Evolutionary conservation across 176 grass and related monocot genomes (phyloP).

Genomic region (Carex pumila): DNA sequence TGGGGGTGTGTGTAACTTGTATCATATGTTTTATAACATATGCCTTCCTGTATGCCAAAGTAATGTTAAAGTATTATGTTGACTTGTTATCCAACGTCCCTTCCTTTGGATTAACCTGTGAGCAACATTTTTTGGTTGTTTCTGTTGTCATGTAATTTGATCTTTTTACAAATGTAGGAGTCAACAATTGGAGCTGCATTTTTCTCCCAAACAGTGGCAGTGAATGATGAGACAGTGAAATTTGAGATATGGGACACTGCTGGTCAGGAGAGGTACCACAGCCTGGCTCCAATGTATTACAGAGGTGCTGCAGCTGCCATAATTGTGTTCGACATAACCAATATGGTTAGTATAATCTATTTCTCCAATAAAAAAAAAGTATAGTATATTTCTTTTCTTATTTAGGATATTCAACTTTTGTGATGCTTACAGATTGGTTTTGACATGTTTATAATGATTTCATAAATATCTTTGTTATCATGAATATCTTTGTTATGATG

Average conservation of each 20-base stretch:
- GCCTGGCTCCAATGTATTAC: conserved; percentile 91
- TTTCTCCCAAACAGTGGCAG: conserved; percentile 81
- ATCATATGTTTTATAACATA: background rate
- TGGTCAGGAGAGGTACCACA: conserved; percentile 90
- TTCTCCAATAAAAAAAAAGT: background rate
- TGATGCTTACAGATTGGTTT: background rate
- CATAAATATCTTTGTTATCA: background rate
- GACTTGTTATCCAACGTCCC: background rate
- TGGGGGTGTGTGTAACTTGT: no score
- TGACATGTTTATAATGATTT: background rate
- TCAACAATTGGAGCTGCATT: conserved; percentile 88
- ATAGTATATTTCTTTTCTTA: background rate
- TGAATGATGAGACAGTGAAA: conserved; percentile 72
- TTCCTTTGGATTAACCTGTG: background rate
- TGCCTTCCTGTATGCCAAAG: background rate
- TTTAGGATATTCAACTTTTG: background rate
- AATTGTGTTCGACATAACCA: conserved; percentile 78
- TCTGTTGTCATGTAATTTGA: background rate
- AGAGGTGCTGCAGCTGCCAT: conserved; percentile 70
- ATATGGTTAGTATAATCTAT: conserved; percentile 23
- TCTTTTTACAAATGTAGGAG: conserved; percentile 38
- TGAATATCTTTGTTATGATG: background rate
- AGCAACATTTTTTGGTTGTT: background rate
- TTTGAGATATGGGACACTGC: conserved; percentile 98
- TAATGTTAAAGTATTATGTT: background rate